Percentiles rank a stretch among this genome's conserved stretches.
These are phyloP conservation scores for Cordyceps javanica DNA, from an alignment of 2,329 filamentous ascomycete species.

Conservation along the genomic window DNA sequence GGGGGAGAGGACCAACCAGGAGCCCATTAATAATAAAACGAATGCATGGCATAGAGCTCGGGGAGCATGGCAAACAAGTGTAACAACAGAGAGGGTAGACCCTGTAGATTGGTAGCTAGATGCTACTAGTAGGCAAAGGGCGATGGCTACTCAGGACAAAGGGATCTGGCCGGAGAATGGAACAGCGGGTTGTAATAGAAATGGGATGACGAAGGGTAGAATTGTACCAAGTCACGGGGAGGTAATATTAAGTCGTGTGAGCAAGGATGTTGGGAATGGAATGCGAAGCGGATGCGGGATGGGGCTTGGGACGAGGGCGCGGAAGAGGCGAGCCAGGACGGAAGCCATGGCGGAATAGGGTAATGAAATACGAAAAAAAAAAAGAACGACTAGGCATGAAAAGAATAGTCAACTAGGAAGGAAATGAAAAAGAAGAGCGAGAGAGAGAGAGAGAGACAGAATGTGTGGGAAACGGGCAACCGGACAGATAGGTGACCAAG, in stretches of 20 bases:
- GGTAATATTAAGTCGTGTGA: neutral
- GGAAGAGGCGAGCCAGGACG: neutral
- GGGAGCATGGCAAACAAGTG: neutral
- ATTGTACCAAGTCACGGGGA: neutral
- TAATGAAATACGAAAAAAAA: neutral
- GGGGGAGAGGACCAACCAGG: neutral
- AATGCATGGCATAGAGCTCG: neutral
- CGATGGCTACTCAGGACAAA: neutral
- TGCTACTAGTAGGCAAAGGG: no score
- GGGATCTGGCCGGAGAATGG: neutral
- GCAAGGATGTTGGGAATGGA: slow-evolving; percentile 1
- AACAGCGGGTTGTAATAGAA: neutral
- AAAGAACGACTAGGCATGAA: neutral
- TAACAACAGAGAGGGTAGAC: no score
- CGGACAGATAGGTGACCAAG: no score
- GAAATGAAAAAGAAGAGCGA: neutral
- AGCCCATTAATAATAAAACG: no score
- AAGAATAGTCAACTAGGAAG: no score
- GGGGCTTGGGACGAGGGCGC: neutral
- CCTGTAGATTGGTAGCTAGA: no score
- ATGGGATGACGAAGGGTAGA: neutral
- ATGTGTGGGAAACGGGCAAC: no score
- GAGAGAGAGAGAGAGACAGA: neutral
- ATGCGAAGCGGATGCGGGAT: neutral
- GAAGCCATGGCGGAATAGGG: neutral